Conservation (phyloP, 2,329 filamentous ascomycete species). For the Neonectria magnoliae region DNA sequence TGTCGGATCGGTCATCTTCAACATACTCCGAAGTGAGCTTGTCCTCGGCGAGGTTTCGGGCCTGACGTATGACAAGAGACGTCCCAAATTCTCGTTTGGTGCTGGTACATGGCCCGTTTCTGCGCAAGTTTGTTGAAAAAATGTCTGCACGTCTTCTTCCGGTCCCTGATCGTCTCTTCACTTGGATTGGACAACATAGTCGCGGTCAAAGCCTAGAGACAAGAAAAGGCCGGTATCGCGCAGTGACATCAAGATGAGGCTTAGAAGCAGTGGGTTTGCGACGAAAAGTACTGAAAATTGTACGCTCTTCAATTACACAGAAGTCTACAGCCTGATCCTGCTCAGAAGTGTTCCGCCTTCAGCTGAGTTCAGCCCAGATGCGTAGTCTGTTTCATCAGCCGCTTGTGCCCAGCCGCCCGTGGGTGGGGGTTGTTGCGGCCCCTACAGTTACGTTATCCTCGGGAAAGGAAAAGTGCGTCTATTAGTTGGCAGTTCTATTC, state of each 20-base stretch:
- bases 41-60: neutral
- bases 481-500: no score
- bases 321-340: no score
- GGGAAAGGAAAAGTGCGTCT: no score
- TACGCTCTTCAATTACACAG: no score
- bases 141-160: neutral
- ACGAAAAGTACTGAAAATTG: no score
- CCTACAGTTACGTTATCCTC: no score
- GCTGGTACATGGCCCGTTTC: neutral
- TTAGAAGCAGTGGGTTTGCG: neutral
- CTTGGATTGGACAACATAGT: neutral
- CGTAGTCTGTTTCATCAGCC: no score
- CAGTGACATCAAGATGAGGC: neutral
- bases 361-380: no score
- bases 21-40: constrained; percentile 16
- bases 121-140: neutral
- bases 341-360: no score
- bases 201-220: neutral
- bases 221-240: neutral
- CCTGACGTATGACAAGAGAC: neutral
- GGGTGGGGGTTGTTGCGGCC: no score
- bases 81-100: neutral
- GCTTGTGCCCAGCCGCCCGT: no score
- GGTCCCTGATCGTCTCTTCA: neutral
- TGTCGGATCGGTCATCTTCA: constrained; percentile 18